These are phyloP conservation scores for Artemisia tridentata DNA, from an alignment of 129 eudicot species.

Conservation along the genomic window DNA sequence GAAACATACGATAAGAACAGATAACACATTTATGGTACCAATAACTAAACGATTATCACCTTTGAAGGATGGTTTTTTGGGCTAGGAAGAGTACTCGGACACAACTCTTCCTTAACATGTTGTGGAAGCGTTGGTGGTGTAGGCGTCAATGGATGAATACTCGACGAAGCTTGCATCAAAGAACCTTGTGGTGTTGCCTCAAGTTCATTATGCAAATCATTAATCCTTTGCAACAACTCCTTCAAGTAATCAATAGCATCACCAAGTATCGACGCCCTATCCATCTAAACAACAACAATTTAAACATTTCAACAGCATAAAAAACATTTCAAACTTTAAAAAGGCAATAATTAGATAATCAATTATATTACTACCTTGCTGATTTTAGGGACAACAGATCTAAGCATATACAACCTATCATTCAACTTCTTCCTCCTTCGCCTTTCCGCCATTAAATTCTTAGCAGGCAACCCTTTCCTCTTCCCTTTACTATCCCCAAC, in stretches of 20 bases:
- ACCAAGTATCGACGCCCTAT: conserved; percentile 74
- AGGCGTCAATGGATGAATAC: conserved; percentile 53
- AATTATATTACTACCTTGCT: conserved; percentile 45
- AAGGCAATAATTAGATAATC: background rate
- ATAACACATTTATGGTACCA: background rate
- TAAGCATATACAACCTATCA: conserved; percentile 75
- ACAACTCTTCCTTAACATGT: conserved; percentile 53
- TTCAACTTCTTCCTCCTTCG: conserved; percentile 75
- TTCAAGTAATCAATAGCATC: conserved; percentile 74
- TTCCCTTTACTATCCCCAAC: conserved; percentile 54
- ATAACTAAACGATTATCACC: conserved; percentile 29
- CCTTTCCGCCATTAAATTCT: conserved; percentile 84
- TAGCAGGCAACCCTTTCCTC: conserved; percentile 72
- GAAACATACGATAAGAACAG: background rate
- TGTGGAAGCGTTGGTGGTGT: conserved; percentile 44
- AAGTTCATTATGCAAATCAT: conserved; percentile 55
- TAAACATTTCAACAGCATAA: background rate
- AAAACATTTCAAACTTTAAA: background rate
- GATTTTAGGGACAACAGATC: conserved; percentile 71
- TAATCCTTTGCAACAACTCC: conserved; percentile 60
- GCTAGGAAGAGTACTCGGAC: conserved; percentile 46
- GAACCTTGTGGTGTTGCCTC: conserved; percentile 48
- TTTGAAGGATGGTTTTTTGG: conserved; percentile 58
- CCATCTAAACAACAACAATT: conserved; percentile 48
- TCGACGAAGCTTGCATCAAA: conserved; percentile 38